A percentile compares a stretch with the other conserved stretches of the same genome.
phyloP scores from a whole-genome alignment of 2,329 filamentous ascomycete species.

The Metarhizium sp. region DNA sequence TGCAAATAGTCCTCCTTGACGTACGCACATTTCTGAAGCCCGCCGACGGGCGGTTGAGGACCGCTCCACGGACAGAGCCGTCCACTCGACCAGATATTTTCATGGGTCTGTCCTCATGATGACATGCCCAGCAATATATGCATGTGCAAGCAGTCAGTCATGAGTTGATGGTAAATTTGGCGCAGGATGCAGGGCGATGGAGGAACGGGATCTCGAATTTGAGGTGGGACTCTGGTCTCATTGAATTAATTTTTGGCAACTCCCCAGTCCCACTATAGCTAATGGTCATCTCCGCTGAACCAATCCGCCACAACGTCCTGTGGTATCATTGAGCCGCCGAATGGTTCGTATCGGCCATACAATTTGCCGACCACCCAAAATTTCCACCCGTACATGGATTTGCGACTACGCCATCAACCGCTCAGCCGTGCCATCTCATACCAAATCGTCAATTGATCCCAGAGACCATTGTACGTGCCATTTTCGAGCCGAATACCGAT shows the following conservation, averaged over 20 bases:
- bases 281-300: not conserved
- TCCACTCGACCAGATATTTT: constrained; percentile 50
- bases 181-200: not conserved
- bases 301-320: not conserved
- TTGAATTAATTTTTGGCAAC: not conserved
- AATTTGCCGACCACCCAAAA: constrained; percentile 14
- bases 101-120: constrained; percentile 50
- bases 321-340: too few species aligned
- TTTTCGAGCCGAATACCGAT: not conserved
- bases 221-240: not conserved
- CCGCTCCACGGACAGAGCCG: constrained; percentile 48
- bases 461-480: not conserved
- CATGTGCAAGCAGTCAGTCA: not conserved
- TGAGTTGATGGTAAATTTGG: not conserved
- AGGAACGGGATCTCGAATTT: not conserved
- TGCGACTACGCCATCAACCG: constrained; percentile 1
- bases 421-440: not conserved
- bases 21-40: constrained; percentile 13
- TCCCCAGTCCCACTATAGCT: not conserved
- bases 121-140: constrained; percentile 9
- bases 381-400: constrained; percentile 4
- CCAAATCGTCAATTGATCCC: constrained; percentile 1
- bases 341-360: constrained; percentile 8
- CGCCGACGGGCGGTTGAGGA: constrained; percentile 35
- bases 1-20: constrained; percentile 17